phyloP scores from a whole-genome alignment of 805 yeast genomes.

The Lipomyces yamanashiensis region DNA sequence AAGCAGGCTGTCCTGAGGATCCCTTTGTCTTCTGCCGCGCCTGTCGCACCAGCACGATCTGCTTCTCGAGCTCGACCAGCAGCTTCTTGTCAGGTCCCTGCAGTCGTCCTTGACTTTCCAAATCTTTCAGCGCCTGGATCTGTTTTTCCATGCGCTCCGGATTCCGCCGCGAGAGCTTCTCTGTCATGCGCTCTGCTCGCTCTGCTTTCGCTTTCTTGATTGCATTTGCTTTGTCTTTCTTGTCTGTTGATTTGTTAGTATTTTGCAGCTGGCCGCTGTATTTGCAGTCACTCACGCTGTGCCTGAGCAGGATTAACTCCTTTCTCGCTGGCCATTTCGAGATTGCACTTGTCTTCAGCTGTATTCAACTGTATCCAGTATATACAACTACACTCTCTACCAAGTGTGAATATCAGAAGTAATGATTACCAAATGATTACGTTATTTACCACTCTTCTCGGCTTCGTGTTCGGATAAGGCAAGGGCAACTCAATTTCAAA shows the following conservation, averaged over 20 bases:
- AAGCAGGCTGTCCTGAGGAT: not conserved
- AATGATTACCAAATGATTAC: not conserved
- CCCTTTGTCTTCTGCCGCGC: constrained; percentile 25
- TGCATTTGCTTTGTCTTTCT: constrained; percentile 35
- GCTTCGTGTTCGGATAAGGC: constrained; percentile 16
- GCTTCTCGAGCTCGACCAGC: constrained; percentile 32
- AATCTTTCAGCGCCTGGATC: constrained; percentile 24
- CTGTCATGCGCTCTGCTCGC: constrained; percentile 29
- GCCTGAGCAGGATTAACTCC: constrained; percentile 37
- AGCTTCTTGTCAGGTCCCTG: constrained; percentile 29
- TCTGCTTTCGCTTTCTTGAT: constrained; percentile 37
- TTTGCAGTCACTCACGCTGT: constrained; percentile 30
- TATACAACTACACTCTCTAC: too few species aligned
- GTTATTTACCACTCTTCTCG: constrained; percentile 1
- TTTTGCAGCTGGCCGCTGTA: not conserved
- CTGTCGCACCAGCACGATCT: constrained; percentile 28
- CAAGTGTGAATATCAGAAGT: not conserved
- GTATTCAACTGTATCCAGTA: not conserved
- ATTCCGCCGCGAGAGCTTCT: constrained; percentile 31
- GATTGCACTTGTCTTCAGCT: not conserved
- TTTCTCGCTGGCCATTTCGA: constrained; percentile 27
- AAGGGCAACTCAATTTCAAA: constrained; percentile 2
- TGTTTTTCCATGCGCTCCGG: constrained; percentile 33
- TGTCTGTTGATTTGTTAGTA: constrained; percentile 16
- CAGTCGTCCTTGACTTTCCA: constrained; percentile 24